Conservation (phyloP, 129 eudicot genomes). For the Chrysanthemum makinoi region DNA sequence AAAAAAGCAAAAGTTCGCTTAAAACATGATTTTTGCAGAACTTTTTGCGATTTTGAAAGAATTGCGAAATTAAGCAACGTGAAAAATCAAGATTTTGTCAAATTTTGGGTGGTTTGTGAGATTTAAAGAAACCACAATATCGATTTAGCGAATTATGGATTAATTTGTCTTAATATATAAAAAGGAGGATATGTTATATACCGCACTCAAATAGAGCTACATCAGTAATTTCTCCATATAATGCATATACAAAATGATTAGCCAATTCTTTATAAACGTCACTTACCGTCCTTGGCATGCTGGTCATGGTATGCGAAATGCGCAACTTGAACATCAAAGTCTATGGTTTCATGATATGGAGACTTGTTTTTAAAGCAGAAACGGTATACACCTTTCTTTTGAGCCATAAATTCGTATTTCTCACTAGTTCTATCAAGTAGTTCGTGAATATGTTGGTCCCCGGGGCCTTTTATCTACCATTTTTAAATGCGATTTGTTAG, state of each 20-base stretch:
- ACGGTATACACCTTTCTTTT: slow-evolving; percentile 52
- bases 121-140: no score
- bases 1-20: no score
- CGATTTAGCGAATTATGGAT: no score
- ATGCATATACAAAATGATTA: background rate
- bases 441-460: slow-evolving; percentile 59
- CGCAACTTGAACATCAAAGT: slow-evolving; percentile 79
- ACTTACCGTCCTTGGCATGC: slow-evolving; percentile 81
- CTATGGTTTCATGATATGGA: slow-evolving; percentile 83
- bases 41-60: no score
- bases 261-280: background rate
- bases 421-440: slow-evolving; percentile 64
- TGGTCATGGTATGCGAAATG: slow-evolving; percentile 64
- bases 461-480: slow-evolving; percentile 75
- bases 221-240: background rate
- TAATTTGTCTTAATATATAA: no score
- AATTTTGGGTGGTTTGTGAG: no score
- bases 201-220: no score
- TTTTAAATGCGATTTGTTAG: background rate
- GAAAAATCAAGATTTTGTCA: no score
- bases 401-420: slow-evolving; percentile 75
- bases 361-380: slow-evolving; percentile 83
- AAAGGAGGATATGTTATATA: no score
- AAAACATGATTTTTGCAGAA: no score
- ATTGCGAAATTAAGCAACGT: no score